Percentiles rank a stretch among this genome's conserved stretches.
Evolutionary conservation across 2,329 filamentous ascomycete genomes (phyloP).

Genomic region (Periglandula ipomoeae): DNA sequence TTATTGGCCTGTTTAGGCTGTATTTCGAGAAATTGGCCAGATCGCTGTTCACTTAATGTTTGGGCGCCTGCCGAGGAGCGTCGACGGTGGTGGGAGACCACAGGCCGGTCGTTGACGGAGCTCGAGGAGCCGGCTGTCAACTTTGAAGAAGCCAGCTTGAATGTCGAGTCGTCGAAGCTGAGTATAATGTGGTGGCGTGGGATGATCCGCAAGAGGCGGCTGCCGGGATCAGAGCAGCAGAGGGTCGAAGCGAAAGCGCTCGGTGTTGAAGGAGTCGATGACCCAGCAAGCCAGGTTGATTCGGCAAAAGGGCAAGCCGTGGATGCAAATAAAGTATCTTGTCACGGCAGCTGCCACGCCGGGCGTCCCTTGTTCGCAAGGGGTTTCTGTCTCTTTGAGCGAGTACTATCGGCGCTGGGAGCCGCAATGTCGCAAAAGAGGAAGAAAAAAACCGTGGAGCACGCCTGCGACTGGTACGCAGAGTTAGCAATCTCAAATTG

Average conservation of each 20-base stretch:
- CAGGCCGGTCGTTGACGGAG: slow-evolving; percentile 41
- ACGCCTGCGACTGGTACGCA: neutral
- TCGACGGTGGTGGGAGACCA: slow-evolving; percentile 39
- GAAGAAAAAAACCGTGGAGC: neutral
- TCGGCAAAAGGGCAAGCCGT: neutral
- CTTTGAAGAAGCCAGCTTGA: slow-evolving; percentile 43
- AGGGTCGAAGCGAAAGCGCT: neutral
- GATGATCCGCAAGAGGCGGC: neutral
- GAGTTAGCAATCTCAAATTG: neutral
- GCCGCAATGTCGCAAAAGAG: neutral
- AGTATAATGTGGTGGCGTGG: neutral
- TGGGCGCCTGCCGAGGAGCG: slow-evolving; percentile 34
- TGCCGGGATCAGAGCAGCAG: slow-evolving; percentile 2
- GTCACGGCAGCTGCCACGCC: no score
- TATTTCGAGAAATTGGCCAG: slow-evolving; percentile 22
- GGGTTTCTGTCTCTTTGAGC: neutral
- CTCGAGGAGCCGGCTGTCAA: slow-evolving; percentile 43
- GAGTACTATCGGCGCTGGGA: neutral
- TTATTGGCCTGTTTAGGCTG: slow-evolving; percentile 20
- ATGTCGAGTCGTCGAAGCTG: slow-evolving; percentile 13
- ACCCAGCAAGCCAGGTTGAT: neutral
- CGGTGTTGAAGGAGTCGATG: neutral
- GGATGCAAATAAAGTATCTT: neutral
- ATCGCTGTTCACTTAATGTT: slow-evolving; percentile 21
- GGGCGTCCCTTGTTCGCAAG: neutral